Evolutionary conservation across 768 basidiomycete species (phyloP), one percentile per base, ranked within the genome.

Genomic region (Boletus sp.): DNA sequence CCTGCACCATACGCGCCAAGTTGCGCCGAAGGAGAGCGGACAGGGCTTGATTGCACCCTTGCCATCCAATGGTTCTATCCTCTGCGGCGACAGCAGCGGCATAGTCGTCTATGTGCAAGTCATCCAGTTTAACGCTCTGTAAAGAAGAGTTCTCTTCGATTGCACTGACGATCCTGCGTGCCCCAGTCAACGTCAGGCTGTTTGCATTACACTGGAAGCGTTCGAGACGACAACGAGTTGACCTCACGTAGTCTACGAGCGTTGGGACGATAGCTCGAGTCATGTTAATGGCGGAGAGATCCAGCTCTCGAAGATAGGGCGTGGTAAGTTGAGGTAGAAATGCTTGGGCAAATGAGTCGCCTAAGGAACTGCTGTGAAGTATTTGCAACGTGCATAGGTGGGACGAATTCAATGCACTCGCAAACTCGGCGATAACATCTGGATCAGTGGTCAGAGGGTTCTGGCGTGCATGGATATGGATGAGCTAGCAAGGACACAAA

Each of bases 141-240:
- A 89, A 68, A 4, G 74, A 69, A 61, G 76, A 81, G 64, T 86
- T 87, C 37, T 69, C 56, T 50, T 77, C 65, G 17, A 85, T 74
- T 20, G 79, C 78, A 11, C 67, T 64, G 32, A 84, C 68, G 42
- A 89, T 79, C 15, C 66, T 64, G 36, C 68, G 69, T 17, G 83
- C 77, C 10, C 76, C 80, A 2, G 62, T 72, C 45, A 75, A 66
- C 5, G 81, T 81, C 8, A 89, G 67, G 30, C 70, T 67, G 56
- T 89, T 89, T 37, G 80, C 82, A 57, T 80, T 86, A 56, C 81
- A 78, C 52, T 77, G 79, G 41, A 88, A 71, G 4, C 73, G 74
- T 45, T 77, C 71, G 9, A 88, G 71, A 24, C 68, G 73, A 59
- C 84, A 84, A 18, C 76, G 77, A 10, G 75, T 67, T 15, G 84